Base-by-base conservation (phyloP, 306 rosid genomes). In the Quercus dentata region DNA sequence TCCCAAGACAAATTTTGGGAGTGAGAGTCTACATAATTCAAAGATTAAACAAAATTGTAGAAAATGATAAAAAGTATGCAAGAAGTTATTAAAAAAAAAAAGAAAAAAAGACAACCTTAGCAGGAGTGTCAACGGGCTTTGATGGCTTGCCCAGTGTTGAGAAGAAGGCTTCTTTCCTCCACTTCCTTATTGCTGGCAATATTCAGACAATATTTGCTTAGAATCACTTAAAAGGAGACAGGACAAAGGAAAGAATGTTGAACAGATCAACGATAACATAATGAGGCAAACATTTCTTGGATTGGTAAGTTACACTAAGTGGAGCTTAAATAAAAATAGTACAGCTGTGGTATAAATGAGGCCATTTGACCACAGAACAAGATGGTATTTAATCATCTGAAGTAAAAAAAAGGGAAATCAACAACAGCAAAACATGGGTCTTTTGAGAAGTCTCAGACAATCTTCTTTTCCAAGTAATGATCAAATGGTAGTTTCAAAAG, bases 81-180 rank as follows among this genome's bases (percentile, higher is more conserved):
- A 69, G 4, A 46, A 69, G 52, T 18, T 5, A 25, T 25, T 25
- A 25, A 25, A 25, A 11, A 9, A 9, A 12, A 9, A 2, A 2
- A 3, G 12, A 2, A 44, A 8, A 44, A 75, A 30, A 46, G 14
- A 77, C 35, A 5, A 92, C 99, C 96, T 83, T 89, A 21, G 69
- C 81, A 56, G 83, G 54, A 70, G 86, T 6, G 58, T 83, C 67
- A 30, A 25, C 23, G 4, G 71, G 30, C 54, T 79, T 35, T 2
- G 85, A 73, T 9, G 89, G 82, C 85, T 86, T 91, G 79, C 97
- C 89, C 78, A 93, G 79, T 85, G 88, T 94, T 17, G 98, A 86
- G 86, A 90, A 93, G 92, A 93, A 95, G 75, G 94, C 94, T 84
- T 87, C 85, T 81, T 89, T 95, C 84, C 97, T 88, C 79, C 92